Percentiles rank a stretch among this genome's conserved stretches.
Evolutionary conservation across 768 basidiomycete species (phyloP).

Genomic region (Phylloporus arenicola): DNA sequence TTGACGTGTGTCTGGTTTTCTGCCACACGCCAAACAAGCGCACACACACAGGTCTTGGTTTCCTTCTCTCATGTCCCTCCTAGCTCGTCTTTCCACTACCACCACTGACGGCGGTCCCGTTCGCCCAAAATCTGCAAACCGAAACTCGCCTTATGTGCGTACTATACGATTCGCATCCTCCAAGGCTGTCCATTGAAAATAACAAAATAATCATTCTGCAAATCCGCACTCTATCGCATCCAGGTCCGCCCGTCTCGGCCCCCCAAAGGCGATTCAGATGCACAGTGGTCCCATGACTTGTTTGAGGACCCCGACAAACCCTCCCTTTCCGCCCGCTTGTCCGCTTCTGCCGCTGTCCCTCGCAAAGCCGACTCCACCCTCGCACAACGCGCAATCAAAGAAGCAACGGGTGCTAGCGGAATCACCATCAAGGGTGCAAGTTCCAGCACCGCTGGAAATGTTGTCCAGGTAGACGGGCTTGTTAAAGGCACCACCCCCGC

Average conservation of each 20-base stretch:
- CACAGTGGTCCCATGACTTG: constrained; percentile 68
- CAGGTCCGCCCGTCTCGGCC: constrained; percentile 43
- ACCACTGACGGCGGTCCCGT: constrained; percentile 27
- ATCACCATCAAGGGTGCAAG: constrained; percentile 70
- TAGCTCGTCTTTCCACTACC: constrained; percentile 25
- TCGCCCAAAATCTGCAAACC: constrained; percentile 27
- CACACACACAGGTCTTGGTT: constrained; percentile 11
- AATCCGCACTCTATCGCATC: neutral
- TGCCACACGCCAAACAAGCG: constrained; percentile 28
- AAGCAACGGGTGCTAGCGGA: constrained; percentile 43
- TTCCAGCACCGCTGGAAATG: constrained; percentile 47
- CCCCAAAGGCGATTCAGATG: constrained; percentile 62
- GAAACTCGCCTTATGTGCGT: constrained; percentile 33
- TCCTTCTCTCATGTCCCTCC: constrained; percentile 23
- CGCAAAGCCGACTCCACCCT: constrained; percentile 54
- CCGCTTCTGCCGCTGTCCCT: constrained; percentile 32
- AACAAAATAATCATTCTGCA: constrained; percentile 9
- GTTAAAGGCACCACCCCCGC: constrained; percentile 74
- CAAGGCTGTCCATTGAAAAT: constrained; percentile 17
- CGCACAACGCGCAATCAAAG: constrained; percentile 57
- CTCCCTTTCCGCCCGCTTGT: constrained; percentile 53
- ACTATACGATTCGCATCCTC: constrained; percentile 28
- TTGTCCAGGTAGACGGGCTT: constrained; percentile 70
- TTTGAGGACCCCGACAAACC: constrained; percentile 54
- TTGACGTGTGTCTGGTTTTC: constrained; percentile 12